These are phyloP conservation scores for Xylaria grammica DNA, from an alignment of 495 filamentous ascomycete species.

Conservation along the genomic window DNA sequence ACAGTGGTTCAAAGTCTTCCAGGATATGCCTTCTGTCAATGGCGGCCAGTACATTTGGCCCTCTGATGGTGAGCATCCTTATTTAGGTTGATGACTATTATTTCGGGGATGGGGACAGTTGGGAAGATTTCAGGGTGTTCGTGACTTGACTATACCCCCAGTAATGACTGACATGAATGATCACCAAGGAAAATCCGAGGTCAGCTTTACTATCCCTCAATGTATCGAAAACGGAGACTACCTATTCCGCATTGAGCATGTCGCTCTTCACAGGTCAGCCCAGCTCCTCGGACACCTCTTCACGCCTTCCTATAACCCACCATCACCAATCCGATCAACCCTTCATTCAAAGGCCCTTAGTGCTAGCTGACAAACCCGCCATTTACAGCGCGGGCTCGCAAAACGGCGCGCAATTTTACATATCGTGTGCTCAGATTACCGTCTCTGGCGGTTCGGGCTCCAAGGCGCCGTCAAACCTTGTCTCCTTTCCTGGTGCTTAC, in stretches of 20 bases:
- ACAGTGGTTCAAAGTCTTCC: conserved; percentile 63
- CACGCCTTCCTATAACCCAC: background rate
- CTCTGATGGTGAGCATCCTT: conserved; percentile 40
- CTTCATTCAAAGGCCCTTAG: background rate
- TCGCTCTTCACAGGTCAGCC: conserved; percentile 51
- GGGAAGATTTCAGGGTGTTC: background rate
- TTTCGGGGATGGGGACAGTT: background rate
- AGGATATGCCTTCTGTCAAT: conserved; percentile 46
- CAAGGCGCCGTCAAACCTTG: conserved; percentile 40
- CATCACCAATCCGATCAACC: background rate
- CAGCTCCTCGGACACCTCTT: too few species aligned
- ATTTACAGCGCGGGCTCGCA: conserved; percentile 37
- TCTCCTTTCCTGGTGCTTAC: conserved; percentile 52
- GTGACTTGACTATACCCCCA: too few species aligned
- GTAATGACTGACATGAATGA: background rate
- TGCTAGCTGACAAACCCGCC: background rate
- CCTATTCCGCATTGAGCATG: conserved; percentile 64
- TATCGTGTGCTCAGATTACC: conserved; percentile 53
- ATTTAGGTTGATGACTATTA: background rate
- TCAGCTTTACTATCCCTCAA: conserved; percentile 55
- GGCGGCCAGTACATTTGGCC: conserved; percentile 50
- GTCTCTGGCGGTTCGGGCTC: conserved; percentile 48
- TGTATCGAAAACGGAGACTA: conserved; percentile 61
- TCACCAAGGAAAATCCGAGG: conserved; percentile 32
- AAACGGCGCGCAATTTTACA: conserved; percentile 61